Base-by-base conservation (phyloP, 176 grass and related monocot species). In the Oryza meridionalis region DNA sequence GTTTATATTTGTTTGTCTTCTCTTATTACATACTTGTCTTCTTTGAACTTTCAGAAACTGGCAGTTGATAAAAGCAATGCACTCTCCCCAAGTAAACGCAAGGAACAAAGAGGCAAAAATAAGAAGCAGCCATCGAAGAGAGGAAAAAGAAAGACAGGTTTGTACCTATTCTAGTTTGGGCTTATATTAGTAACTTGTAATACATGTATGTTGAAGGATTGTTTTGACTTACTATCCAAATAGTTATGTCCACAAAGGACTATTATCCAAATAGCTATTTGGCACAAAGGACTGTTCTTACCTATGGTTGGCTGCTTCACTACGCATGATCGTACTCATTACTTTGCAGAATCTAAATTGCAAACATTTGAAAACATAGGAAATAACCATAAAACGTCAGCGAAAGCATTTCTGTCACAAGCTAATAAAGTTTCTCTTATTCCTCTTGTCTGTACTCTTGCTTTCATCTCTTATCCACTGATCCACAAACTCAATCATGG, bases 81-180 rank as follows among this genome's bases (percentile, higher is more conserved):
- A 79, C 65, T 70, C 9, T 78, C 83, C 77, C 73, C 11, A 4
- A 87, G 33, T 69, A 88, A 80, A 76, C 70, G 31, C 68, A 75
- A 79, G 83, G 88, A 85, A 43, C 25, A 83, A 84, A 85, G 61
- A 62, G 49, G 51, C 6, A 89, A 88, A 46, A 82, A 84, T 58
- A 92, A 67, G 25, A 92, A 77, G 75, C 77, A 82, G 69, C 78
- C 82, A 55, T 53, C 72, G 16, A 86, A 76, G 63, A 82, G 76
- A 69, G 78, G 85, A 55, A 46, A 84, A 70, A 84, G 82, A 74
- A 72, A 75, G 44, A 12, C 68, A 92, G 89, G 96, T 98, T 65
- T 87, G 62, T 91, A 27, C 45, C 29, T 62, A 70, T 62, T 82
- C 45, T 77, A 70, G 29, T 77, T 86, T 44, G 33, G 42, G 31